Conservation (phyloP, 2,329 filamentous ascomycete genomes). For the Epichloe amarillans region DNA sequence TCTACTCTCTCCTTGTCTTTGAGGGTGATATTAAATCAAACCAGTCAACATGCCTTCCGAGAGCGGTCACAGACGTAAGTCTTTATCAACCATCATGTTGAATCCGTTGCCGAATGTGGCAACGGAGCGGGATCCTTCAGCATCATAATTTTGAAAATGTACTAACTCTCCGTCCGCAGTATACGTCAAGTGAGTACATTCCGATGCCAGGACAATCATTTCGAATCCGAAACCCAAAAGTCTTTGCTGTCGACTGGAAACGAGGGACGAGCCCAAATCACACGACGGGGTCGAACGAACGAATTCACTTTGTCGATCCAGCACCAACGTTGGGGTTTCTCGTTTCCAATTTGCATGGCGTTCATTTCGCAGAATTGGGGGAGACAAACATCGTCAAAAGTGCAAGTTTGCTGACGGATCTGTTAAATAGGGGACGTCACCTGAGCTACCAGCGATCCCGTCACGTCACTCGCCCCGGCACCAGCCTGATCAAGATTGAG, state of each 20-base stretch:
- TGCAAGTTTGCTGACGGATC: conserved; percentile 1
- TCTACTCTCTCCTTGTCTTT: conserved; percentile 26
- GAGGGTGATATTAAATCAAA: conserved; percentile 29
- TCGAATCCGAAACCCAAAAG: not conserved
- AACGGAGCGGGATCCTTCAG: conserved; percentile 1
- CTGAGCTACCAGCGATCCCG: conserved; percentile 95
- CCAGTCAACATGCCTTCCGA: conserved; percentile 74
- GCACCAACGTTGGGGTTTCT: not conserved
- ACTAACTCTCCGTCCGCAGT: conserved; percentile 33
- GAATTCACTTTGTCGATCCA: not conserved
- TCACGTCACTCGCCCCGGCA: conserved; percentile 80
- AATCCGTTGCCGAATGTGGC: not conserved
- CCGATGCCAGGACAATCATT: not conserved
- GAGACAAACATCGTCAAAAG: not conserved
- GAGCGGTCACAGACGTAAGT: conserved; percentile 81
- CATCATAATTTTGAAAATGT: conserved; percentile 20
- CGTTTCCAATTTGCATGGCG: not conserved
- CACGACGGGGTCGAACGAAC: not conserved
- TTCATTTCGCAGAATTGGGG: not conserved
- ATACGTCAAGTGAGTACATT: conserved; percentile 71
- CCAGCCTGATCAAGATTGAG: conserved; percentile 96
- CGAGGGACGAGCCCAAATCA: not conserved
- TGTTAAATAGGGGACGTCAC: conserved; percentile 69
- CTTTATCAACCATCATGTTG: not conserved
- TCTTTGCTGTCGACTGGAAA: not conserved